Conservation (phyloP, 352 stramenopile genomes). For the Globisporangium carolinianum region DNA sequence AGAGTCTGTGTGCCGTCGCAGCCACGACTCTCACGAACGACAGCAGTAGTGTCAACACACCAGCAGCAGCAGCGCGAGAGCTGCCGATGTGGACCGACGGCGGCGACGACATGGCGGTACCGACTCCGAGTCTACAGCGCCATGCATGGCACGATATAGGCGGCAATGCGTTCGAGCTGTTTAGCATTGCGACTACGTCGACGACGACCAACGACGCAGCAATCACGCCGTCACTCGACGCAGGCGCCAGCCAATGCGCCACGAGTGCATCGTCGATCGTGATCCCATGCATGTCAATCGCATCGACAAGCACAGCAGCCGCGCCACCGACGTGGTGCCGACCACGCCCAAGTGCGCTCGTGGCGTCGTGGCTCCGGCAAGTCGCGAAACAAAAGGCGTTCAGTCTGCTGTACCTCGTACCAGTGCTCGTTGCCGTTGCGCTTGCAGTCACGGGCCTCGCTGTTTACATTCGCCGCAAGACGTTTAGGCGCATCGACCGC, state of each 20-base stretch:
- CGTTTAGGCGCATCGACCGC: constrained; percentile 9
- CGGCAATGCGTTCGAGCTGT: not conserved
- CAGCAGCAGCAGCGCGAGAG: not conserved
- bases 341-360: constrained; percentile 18
- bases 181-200: constrained; percentile 9
- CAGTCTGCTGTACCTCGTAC: constrained; percentile 20
- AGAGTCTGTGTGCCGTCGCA: constrained; percentile 6
- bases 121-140: constrained; percentile 11
- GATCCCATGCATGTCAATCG: not conserved
- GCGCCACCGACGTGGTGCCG: constrained; percentile 15
- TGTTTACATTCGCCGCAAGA: constrained; percentile 18
- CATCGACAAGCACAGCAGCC: not conserved
- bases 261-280: not conserved
- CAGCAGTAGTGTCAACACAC: not conserved
- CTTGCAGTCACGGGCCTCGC: constrained; percentile 12
- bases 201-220: not conserved
- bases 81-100: constrained; percentile 16
- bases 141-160: not conserved
- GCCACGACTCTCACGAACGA: not conserved
- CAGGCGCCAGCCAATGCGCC: not conserved
- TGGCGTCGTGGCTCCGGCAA: constrained; percentile 27
- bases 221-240: not conserved
- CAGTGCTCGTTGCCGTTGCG: constrained; percentile 23
- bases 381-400: constrained; percentile 14
- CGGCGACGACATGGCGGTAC: constrained; percentile 10